Percentiles rank a stretch among this genome's conserved stretches.
These are phyloP conservation scores for Coccinonectria pachysandricola DNA, from an alignment of 2,329 filamentous ascomycete species.

Conservation along the genomic window DNA sequence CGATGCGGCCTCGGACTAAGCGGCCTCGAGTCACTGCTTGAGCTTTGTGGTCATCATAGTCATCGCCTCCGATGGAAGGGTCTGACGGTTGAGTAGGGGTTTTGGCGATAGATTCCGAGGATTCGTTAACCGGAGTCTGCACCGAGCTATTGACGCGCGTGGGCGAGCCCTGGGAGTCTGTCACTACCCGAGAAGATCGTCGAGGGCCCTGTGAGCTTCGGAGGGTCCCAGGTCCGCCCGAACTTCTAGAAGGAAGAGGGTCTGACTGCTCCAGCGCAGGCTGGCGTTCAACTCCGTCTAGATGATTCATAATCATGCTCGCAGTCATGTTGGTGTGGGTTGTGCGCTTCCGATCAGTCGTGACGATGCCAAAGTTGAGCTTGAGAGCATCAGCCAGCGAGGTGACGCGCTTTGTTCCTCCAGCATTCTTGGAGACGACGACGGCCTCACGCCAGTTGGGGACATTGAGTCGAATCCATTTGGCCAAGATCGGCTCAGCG, in stretches of 20 bases:
- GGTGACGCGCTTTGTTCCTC: conserved; percentile 93
- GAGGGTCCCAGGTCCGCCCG: conserved; percentile 12
- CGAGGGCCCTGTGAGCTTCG: conserved; percentile 11
- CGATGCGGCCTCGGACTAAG: conserved; percentile 86
- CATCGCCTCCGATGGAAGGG: conserved; percentile 24
- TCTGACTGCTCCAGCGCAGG: conserved; percentile 28
- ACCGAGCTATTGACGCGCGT: conserved; percentile 24
- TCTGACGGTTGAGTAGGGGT: conserved; percentile 18
- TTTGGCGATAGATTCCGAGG: conserved; percentile 8
- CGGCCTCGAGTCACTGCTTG: conserved; percentile 86
- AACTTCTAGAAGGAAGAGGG: conserved; percentile 12
- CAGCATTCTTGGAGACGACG: conserved; percentile 95
- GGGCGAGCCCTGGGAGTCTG: conserved; percentile 36
- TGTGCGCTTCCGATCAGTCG: conserved; percentile 63
- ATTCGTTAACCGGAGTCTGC: conserved; percentile 13
- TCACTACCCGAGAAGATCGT: conserved; percentile 23
- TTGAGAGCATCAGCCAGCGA: conserved; percentile 92
- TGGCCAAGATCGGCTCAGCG: conserved; percentile 86
- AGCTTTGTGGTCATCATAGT: conserved; percentile 71
- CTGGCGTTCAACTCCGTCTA: conserved; percentile 48
- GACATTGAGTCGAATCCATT: conserved; percentile 89
- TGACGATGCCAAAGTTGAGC: conserved; percentile 95
- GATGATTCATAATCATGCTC: conserved; percentile 65
- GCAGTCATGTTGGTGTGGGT: conserved; percentile 66
- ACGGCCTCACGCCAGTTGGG: conserved; percentile 82